These are phyloP conservation scores for Hebeloma cylindrosporum DNA, from an alignment of 768 basidiomycete genomes.

Conservation along the genomic window DNA sequence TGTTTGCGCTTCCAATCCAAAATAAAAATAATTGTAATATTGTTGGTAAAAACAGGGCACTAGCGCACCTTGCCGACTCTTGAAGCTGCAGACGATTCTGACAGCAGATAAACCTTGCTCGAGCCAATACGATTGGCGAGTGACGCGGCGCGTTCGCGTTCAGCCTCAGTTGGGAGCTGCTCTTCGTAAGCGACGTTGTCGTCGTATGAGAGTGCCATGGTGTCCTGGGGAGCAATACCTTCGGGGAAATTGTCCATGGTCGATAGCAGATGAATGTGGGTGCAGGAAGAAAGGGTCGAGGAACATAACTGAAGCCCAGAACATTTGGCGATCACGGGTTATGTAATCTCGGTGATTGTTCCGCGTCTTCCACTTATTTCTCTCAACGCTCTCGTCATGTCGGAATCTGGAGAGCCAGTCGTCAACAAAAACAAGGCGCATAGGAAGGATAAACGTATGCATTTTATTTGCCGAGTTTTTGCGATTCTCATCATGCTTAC, in stretches of 20 bases:
- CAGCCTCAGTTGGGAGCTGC: constrained; percentile 43
- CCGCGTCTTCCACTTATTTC: constrained; percentile 7
- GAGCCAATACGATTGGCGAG: constrained; percentile 70
- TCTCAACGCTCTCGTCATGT: constrained; percentile 29
- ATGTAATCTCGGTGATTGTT: constrained; percentile 18
- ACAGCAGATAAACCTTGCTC: constrained; percentile 75
- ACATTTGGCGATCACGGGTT: constrained; percentile 3
- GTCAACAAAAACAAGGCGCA: constrained; percentile 86
- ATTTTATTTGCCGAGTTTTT: not conserved
- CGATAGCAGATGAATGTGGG: constrained; percentile 10
- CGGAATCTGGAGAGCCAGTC: constrained; percentile 42
- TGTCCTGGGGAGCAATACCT: constrained; percentile 29
- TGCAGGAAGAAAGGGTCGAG: constrained; percentile 3
- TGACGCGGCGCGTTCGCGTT: constrained; percentile 29
- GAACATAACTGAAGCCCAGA: not conserved
- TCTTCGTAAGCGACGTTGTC: constrained; percentile 57
- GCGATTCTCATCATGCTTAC: constrained; percentile 15
- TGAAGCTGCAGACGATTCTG: constrained; percentile 59
- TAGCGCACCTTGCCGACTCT: constrained; percentile 74
- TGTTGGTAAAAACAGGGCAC: constrained; percentile 30
- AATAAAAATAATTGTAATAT: constrained; percentile 19
- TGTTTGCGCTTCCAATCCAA: constrained; percentile 41
- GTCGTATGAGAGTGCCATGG: constrained; percentile 50
- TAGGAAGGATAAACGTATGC: constrained; percentile 93
- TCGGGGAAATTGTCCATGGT: constrained; percentile 53